Percentiles rank a stretch among this genome's conserved stretches.
Evolutionary conservation across 2,329 filamentous ascomycete species (phyloP).

Genomic region (Sporothrix brunneoviolacea): DNA sequence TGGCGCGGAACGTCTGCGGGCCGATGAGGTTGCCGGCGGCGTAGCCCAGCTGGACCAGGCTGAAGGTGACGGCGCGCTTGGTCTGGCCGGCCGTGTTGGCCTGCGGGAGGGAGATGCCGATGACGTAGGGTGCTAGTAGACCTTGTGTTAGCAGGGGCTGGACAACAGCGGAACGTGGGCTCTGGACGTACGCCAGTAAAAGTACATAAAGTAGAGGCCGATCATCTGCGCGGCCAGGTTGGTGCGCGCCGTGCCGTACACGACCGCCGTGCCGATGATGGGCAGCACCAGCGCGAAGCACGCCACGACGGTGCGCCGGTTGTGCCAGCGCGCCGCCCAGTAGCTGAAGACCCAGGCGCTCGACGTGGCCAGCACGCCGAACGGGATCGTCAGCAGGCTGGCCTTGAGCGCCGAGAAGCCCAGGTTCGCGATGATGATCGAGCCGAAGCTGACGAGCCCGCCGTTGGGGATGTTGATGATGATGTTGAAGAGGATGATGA

Average conservation of each 20-base stretch:
- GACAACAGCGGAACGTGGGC: too few relatives aligned
- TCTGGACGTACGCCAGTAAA: constrained; percentile 31
- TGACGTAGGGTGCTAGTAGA: constrained; percentile 13
- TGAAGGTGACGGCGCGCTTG: constrained; percentile 9
- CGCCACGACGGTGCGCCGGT: constrained; percentile 38
- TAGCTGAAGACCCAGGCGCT: constrained; percentile 50
- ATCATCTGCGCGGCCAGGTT: constrained; percentile 32
- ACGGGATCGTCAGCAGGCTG: constrained; percentile 55
- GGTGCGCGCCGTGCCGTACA: constrained; percentile 18
- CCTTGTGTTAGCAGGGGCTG: neutral
- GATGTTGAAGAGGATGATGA: constrained; percentile 24
- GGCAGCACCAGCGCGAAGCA: constrained; percentile 31
- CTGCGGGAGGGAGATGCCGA: constrained; percentile 15
- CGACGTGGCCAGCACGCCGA: constrained; percentile 47
- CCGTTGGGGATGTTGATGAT: constrained; percentile 21
- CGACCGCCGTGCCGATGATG: constrained; percentile 25
- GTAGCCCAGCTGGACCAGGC: constrained; percentile 6
- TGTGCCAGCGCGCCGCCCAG: constrained; percentile 35
- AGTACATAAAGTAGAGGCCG: constrained; percentile 34
- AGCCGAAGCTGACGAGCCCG: constrained; percentile 33
- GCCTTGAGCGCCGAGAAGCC: constrained; percentile 50
- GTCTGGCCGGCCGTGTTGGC: constrained; percentile 16
- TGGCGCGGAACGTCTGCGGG: constrained; percentile 48
- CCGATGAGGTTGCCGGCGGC: constrained; percentile 51
- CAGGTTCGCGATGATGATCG: constrained; percentile 46